These are phyloP conservation scores for Microcera coccophila DNA, from an alignment of 2,329 filamentous ascomycete genomes.

Conservation along the genomic window DNA sequence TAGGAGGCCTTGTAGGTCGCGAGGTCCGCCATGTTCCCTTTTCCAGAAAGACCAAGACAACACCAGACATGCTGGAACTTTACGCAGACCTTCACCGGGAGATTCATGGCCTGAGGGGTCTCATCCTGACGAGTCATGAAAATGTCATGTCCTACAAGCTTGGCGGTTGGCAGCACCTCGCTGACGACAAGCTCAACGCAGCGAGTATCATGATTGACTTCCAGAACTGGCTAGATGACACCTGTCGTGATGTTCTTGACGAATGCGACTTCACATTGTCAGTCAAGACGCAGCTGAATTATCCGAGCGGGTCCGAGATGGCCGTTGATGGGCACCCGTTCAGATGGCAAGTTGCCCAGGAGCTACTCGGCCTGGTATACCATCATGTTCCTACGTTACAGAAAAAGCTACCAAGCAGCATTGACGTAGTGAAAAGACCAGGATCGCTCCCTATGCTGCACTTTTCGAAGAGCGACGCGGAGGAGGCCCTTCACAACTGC, in stretches of 20 bases:
- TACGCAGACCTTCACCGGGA: slow-evolving; percentile 39
- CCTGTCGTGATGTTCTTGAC: slow-evolving; percentile 57
- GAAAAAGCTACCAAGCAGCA: slow-evolving; percentile 29
- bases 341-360: slow-evolving; percentile 55
- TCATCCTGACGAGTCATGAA: slow-evolving; percentile 61
- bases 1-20: slow-evolving; percentile 54
- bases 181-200: slow-evolving; percentile 40
- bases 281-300: slow-evolving; percentile 58
- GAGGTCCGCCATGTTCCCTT: slow-evolving; percentile 57
- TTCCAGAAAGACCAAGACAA: slow-evolving; percentile 42
- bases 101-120: slow-evolving; percentile 51
- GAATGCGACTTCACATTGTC: slow-evolving; percentile 64
- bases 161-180: slow-evolving; percentile 55
- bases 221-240: slow-evolving; percentile 46
- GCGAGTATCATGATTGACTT: slow-evolving; percentile 47
- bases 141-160: slow-evolving; percentile 61
- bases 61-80: slow-evolving; percentile 24
- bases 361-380: slow-evolving; percentile 45
- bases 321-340: slow-evolving; percentile 49
- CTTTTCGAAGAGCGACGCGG: not conserved
- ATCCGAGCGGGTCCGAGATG: slow-evolving; percentile 54
- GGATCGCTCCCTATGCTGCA: not conserved
- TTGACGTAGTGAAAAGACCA: slow-evolving; percentile 38
- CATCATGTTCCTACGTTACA: slow-evolving; percentile 29
- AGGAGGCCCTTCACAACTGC: not conserved